Evolutionary conservation across 2,329 filamentous ascomycete genomes (phyloP), one percentile per base, ranked within the genome.

Genomic region (Intubia oerlemansii): DNA sequence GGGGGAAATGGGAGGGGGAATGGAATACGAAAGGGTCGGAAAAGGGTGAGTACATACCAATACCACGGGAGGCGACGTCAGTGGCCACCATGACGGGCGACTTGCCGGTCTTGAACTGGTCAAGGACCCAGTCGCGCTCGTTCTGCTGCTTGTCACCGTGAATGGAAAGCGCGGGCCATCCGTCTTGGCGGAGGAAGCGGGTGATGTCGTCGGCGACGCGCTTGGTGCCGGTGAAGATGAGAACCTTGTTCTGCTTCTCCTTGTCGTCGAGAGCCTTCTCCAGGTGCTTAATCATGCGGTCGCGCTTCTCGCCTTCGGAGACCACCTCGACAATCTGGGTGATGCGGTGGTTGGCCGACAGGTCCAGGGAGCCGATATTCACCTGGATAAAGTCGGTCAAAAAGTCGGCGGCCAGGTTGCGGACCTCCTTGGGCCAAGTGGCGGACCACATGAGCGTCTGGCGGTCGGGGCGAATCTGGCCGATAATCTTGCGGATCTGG

Each of bases 61-160:
- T 93, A 81, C 88, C 88, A 84, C 88, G 88, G 51, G 88, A 95
- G 59, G 88, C 88, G 59, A 98, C 88, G 50, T 95, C 88, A 41
- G 88, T 98, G 59, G 88, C 88, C 61, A 98, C 88, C 84, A 98
- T 92, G 71, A 98, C 91, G 51, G 88, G 88, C 61, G 82, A 92
- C 66, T 95, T 93, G 59, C 82, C 84, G 40, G 79, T 80, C 73
- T 95, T 98, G 72, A 98, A 98, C 56, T 95, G 85, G 55, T 95
- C 90, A 50, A 98, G 66, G 46, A 95, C 88, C 82, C 88, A 95
- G 55, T 95, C 88, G 62, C 88, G 84, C 62, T 98, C 88, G 56
- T 93, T 92, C 51, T 98, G 88, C 52, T 93, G 84, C 65, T 95
- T 95, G 61, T 95, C 88, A 49, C 88, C 88, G 63, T 98, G 88